Evolutionary conservation across 1,284 basidiomycete genomes (phyloP).

Genomic region (Limonomyces culmigenus): DNA sequence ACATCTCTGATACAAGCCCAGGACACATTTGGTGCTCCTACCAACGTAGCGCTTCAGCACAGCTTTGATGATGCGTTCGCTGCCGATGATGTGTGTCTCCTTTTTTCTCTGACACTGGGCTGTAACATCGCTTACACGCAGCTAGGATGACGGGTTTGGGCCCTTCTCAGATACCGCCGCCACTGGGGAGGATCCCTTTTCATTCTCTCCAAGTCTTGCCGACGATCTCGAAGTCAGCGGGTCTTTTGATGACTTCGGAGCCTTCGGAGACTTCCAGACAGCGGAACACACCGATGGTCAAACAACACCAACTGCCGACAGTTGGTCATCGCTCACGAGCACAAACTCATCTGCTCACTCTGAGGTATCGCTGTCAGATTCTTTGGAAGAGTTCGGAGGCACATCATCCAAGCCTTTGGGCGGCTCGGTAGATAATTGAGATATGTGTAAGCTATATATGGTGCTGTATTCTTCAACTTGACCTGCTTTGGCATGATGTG

Average conservation of each 20-base stretch:
- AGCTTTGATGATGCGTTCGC: conserved; percentile 9
- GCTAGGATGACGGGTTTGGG: conserved; percentile 45
- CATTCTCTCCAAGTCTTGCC: conserved; percentile 35
- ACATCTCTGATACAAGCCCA: conserved; percentile 10
- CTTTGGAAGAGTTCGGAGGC: too few species aligned
- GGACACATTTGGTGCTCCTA: conserved; percentile 36
- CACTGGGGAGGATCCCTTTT: conserved; percentile 37
- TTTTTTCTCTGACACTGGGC: conserved; percentile 1
- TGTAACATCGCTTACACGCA: conserved; percentile 2
- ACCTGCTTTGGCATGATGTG: too few species aligned
- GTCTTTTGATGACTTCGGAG: conserved; percentile 50
- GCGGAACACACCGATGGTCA: conserved; percentile 29
- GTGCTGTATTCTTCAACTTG: too few species aligned
- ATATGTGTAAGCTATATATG: too few species aligned
- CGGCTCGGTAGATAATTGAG: too few species aligned
- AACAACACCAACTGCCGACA: conserved; percentile 44
- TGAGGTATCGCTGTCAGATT: too few species aligned
- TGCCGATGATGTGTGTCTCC: conserved; percentile 28
- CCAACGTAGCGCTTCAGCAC: neutral
- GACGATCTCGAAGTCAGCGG: conserved; percentile 37
- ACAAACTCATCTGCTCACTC: too few species aligned
- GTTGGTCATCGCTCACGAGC: too few species aligned
- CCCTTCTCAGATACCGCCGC: conserved; percentile 54
- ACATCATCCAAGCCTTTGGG: too few species aligned
- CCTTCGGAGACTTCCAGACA: conserved; percentile 67